Base-by-base conservation (phyloP, 768 basidiomycete species). In the Mycena leptocephala region DNA sequence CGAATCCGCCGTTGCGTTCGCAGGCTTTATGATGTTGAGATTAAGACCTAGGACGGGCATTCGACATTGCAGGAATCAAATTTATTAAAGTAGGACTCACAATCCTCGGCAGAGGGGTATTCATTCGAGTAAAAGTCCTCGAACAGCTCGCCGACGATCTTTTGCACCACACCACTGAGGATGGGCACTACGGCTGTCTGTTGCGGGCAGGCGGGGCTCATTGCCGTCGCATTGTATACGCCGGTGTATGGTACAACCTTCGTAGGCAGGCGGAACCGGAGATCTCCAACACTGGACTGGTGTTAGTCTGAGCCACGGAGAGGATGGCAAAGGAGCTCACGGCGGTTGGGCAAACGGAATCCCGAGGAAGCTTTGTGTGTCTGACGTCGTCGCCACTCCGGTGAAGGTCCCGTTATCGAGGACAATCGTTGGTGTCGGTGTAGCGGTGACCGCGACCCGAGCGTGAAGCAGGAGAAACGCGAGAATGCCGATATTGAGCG, bases 161-260 rank as follows among this genome's bases (percentile, higher is more conserved):
- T 56, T 18, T 56, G 55, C 13, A 56, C 28, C 3, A 30, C 55
- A 7, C 55, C 55, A 9, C 37, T 79, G 76, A 58, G 83, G 81
- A 9, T 86, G 82, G 41, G 80, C 5, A 56, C 28, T 80, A 16
- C 83, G 28, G 1, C 72, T 28, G 7, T 79, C 70, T 89, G 88
- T 58, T 90, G 88, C 2, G 88, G 88, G 72, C 90, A 92, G 9
- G 89, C 82, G 16, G 84, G 83, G 0, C 90, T 90, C 74, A 85
- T 88, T 0, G 81, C 73, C 0, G 85, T 86, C 6, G 87, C 90
- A 35, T 78, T 79, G 61, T 86, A 79, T 8, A 76, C 81, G 13
- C 86, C 85, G 3, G 72, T 84, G 78, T 90, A 90, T 6, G 86
- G 79, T 0, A 84, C 83, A 28, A 56, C 55, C 16, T 11, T 28